Evolutionary conservation across 1,284 basidiomycete species (phyloP).

Genomic region (Cutaneotrichosporon sp.): DNA sequence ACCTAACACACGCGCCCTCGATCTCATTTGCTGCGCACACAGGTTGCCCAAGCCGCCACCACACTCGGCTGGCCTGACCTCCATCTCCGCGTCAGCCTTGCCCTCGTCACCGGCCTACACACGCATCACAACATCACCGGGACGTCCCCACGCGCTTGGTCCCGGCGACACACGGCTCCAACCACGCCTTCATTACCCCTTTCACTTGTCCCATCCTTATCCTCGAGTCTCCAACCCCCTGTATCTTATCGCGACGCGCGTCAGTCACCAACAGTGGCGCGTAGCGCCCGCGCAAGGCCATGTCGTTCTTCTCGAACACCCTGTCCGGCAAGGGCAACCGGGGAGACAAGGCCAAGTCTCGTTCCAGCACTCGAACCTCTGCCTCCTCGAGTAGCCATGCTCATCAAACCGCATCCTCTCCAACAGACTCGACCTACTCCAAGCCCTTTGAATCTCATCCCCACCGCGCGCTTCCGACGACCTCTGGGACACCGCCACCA

Average conservation of each 20-base stretch:
- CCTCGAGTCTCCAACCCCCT: too few relatives aligned
- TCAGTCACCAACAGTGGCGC: not conserved
- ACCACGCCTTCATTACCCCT: too few relatives aligned
- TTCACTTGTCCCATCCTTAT: not conserved
- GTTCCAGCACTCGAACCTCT: conserved; percentile 19
- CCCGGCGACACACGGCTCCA: too few relatives aligned
- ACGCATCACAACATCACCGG: too few relatives aligned
- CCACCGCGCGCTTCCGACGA: not conserved
- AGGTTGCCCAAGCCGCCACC: too few relatives aligned
- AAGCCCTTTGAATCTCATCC: conserved; percentile 8
- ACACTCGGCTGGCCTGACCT: too few relatives aligned
- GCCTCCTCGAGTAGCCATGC: conserved; percentile 18
- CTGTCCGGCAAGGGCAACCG: conserved; percentile 4
- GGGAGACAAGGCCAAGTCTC: conserved; percentile 6
- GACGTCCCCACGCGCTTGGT: too few relatives aligned
- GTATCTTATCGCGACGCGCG: not conserved
- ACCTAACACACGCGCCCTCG: too few relatives aligned
- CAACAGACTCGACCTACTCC: conserved; percentile 7
- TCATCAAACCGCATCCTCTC: conserved; percentile 4
- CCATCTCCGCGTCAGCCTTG: too few relatives aligned
- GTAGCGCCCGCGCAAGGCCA: conserved; percentile 2
- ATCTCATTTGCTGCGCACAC: too few relatives aligned
- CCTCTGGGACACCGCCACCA: not conserved
- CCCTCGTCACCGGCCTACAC: too few relatives aligned
- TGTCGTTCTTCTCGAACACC: conserved; percentile 8